Conservation (phyloP, 495 filamentous ascomycete species). For the Penicillium cosmopolitanum region DNA sequence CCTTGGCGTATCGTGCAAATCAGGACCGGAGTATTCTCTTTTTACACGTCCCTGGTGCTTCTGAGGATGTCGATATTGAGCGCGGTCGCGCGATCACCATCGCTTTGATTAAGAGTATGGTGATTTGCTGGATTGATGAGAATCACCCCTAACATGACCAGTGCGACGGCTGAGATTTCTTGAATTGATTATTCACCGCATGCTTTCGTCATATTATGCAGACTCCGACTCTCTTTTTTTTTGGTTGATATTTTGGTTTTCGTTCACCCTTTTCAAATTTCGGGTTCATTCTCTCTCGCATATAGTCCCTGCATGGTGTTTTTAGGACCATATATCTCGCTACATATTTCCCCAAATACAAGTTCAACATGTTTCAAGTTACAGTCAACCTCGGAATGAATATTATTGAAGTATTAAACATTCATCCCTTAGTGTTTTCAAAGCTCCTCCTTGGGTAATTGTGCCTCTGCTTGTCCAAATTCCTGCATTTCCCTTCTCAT, state of each 20-base stretch:
- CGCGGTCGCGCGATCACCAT: constrained; percentile 65
- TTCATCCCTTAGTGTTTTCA: background rate
- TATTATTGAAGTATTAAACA: background rate
- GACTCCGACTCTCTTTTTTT: too few species aligned
- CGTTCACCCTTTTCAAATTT: background rate
- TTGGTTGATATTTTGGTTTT: constrained; percentile 11
- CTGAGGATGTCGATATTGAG: constrained; percentile 56
- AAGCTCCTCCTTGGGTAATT: too few species aligned
- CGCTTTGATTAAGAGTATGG: constrained; percentile 70
- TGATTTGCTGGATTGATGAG: constrained; percentile 49
- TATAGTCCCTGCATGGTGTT: constrained; percentile 15
- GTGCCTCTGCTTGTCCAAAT: background rate
- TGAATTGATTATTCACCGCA: too few species aligned
- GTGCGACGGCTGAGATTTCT: too few species aligned
- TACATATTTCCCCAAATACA: constrained; percentile 1
- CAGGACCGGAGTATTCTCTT: constrained; percentile 67
- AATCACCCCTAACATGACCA: background rate
- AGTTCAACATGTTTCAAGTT: background rate
- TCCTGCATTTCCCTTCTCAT: background rate
- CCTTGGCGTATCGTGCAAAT: constrained; percentile 52
- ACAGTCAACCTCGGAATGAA: background rate
- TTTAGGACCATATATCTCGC: background rate
- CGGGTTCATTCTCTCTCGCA: background rate
- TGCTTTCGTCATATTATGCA: too few species aligned
- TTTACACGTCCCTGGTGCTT: constrained; percentile 73